Evolutionary conservation across 331 rosid genomes (phyloP).

Genomic region (Quercus phellos): DNA sequence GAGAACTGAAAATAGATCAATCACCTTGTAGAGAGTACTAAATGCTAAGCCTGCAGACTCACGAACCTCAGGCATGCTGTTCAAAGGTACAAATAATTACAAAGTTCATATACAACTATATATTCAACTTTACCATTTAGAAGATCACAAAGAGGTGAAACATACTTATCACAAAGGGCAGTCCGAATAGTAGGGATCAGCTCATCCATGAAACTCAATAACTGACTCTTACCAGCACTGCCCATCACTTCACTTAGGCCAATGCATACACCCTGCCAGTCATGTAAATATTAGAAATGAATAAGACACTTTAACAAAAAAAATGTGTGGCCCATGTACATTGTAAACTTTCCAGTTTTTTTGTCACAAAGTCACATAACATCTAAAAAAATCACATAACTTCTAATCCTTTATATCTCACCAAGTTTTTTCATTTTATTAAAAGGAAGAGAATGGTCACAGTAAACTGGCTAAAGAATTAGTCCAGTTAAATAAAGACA

Average conservation of each 20-base stretch:
- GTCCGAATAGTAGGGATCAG: slow-evolving; percentile 92
- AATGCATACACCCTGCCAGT: slow-evolving; percentile 84
- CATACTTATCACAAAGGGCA: slow-evolving; percentile 92
- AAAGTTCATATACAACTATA: background rate
- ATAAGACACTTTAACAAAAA: background rate
- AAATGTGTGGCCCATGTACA: background rate
- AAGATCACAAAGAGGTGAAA: slow-evolving; percentile 10
- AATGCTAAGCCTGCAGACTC: slow-evolving; percentile 93
- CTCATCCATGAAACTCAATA: slow-evolving; percentile 92
- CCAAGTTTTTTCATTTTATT: background rate
- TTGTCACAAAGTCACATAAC: background rate
- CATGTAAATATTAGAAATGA: background rate
- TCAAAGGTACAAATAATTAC: slow-evolving; percentile 10
- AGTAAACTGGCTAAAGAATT: no score
- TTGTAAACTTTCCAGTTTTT: background rate
- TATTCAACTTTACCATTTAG: background rate
- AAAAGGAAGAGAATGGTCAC: background rate
- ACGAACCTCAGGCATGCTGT: slow-evolving; percentile 77
- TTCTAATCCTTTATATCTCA: background rate
- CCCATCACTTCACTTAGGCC: slow-evolving; percentile 99
- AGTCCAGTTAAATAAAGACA: no score
- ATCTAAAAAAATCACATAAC: no score
- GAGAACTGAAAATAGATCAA: background rate
- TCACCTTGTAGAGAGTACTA: slow-evolving; percentile 93
- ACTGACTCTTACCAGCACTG: slow-evolving; percentile 84